Conservation (phyloP, 176 grass and related monocot species). For the Eragrostis curvula region DNA sequence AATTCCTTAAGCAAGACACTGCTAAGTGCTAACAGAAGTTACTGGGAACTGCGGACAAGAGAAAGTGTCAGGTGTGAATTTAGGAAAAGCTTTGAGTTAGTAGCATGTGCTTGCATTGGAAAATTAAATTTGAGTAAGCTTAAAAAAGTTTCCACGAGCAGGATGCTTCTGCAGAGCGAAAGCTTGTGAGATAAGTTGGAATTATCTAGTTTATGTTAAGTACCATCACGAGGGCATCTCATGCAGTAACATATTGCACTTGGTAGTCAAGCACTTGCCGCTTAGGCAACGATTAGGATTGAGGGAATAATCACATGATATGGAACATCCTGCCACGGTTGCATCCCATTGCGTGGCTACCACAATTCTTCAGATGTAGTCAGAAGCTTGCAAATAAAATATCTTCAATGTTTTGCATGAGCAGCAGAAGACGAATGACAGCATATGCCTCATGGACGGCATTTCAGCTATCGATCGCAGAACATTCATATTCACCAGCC, state of each 20-base stretch:
- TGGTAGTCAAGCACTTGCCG: conserved; percentile 19
- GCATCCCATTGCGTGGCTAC: background rate
- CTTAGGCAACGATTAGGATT: conserved; percentile 2
- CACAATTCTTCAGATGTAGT: conserved; percentile 23
- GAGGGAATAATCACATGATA: conserved; percentile 18
- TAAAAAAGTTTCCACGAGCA: background rate
- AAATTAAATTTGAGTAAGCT: conserved; percentile 5
- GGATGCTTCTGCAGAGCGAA: conserved; percentile 12
- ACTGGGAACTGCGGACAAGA: conserved; percentile 17
- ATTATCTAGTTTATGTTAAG: conserved; percentile 17
- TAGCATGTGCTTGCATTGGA: background rate
- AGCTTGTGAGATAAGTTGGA: conserved; percentile 18
- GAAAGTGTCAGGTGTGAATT: background rate
- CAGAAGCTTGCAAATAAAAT: conserved; percentile 8
- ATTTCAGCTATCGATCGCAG: background rate
- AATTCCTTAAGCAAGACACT: conserved; percentile 34
- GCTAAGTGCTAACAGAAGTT: conserved; percentile 13
- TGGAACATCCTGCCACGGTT: background rate
- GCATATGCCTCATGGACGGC: background rate
- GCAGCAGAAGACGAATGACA: conserved; percentile 8
- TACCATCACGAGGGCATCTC: conserved; percentile 27
- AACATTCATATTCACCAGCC: conserved; percentile 31
- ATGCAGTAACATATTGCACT: conserved; percentile 20
- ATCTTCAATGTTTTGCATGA: background rate
- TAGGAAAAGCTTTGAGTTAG: background rate